These are phyloP conservation scores for Eremochloa ophiuroides DNA, from an alignment of 176 grass and related monocot genomes.

Conservation along the genomic window DNA sequence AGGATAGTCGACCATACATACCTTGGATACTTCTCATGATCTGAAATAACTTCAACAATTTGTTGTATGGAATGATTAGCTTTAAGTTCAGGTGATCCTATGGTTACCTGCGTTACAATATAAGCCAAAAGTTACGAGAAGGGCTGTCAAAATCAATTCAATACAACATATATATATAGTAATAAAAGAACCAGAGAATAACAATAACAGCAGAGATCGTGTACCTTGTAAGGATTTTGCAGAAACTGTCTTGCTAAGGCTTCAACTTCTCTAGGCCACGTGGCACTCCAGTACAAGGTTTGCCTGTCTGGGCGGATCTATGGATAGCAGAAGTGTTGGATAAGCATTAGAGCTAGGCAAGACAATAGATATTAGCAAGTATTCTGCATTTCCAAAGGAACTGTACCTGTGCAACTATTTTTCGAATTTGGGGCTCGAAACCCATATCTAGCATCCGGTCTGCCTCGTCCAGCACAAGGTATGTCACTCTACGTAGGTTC, in stretches of 20 bases:
- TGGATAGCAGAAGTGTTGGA: constrained; percentile 16
- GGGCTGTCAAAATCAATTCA: neutral
- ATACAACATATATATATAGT: too few relatives aligned
- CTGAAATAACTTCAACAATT: constrained; percentile 85
- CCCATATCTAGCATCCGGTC: constrained; percentile 99
- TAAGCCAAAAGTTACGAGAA: constrained; percentile 16
- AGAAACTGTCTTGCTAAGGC: constrained; percentile 79
- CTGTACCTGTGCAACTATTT: constrained; percentile 87
- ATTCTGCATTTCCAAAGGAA: neutral
- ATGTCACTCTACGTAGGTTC: constrained; percentile 84
- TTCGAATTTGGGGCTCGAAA: constrained; percentile 94
- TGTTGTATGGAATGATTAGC: constrained; percentile 98
- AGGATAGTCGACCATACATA: constrained; percentile 1
- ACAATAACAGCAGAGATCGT: neutral
- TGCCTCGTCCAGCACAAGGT: constrained; percentile 91
- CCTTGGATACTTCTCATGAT: constrained; percentile 95
- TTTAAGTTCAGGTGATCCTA: constrained; percentile 93
- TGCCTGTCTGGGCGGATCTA: constrained; percentile 98
- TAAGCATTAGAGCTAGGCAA: neutral
- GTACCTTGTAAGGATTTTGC: constrained; percentile 93
- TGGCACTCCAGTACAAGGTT: constrained; percentile 97
- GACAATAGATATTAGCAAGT: neutral
- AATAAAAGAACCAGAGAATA: neutral
- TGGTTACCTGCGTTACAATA: constrained; percentile 62
- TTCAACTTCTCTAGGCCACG: constrained; percentile 96